Percentiles rank a stretch among this genome's conserved stretches.
Evolutionary conservation across 495 filamentous ascomycete genomes (phyloP).

Genomic region (Aspergillus bridgeri): DNA sequence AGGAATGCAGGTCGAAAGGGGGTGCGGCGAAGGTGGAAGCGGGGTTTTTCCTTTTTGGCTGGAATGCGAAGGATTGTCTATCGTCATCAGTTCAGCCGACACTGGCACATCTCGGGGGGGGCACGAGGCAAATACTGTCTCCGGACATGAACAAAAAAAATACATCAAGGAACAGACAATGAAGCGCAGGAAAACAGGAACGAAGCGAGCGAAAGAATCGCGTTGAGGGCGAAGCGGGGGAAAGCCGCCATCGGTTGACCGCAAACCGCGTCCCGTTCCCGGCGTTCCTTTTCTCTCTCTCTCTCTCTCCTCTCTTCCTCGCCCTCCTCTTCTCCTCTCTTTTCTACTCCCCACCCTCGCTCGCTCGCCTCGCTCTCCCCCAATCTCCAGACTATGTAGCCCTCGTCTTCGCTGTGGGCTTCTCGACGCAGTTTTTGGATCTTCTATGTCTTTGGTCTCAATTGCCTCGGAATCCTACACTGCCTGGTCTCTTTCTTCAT

Average conservation of each 20-base stretch:
- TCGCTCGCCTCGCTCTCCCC: slow-evolving; percentile 31
- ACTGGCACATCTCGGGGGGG: background rate
- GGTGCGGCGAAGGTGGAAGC: background rate
- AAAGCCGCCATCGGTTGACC: background rate
- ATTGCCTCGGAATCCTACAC: slow-evolving; percentile 23
- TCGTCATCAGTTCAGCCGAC: background rate
- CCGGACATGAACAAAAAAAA: background rate
- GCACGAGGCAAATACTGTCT: background rate
- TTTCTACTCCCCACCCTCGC: slow-evolving; percentile 23
- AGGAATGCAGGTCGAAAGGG: background rate
- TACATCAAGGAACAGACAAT: background rate
- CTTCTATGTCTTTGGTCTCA: slow-evolving; percentile 20
- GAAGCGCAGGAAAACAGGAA: background rate
- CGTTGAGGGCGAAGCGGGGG: background rate
- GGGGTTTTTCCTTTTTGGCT: background rate
- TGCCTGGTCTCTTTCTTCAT: slow-evolving; percentile 24
- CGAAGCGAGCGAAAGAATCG: background rate
- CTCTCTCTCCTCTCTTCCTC: background rate
- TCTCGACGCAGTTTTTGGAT: slow-evolving; percentile 26
- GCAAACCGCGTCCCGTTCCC: background rate
- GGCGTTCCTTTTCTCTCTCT: background rate
- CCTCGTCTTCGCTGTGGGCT: slow-evolving; percentile 39
- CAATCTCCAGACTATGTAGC: slow-evolving; percentile 47
- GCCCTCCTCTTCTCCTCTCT: slow-evolving; percentile 20
- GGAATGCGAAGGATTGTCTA: background rate